Conservation (phyloP, 1,139 yeast species). For the Blastobotrys malaysiensis region DNA sequence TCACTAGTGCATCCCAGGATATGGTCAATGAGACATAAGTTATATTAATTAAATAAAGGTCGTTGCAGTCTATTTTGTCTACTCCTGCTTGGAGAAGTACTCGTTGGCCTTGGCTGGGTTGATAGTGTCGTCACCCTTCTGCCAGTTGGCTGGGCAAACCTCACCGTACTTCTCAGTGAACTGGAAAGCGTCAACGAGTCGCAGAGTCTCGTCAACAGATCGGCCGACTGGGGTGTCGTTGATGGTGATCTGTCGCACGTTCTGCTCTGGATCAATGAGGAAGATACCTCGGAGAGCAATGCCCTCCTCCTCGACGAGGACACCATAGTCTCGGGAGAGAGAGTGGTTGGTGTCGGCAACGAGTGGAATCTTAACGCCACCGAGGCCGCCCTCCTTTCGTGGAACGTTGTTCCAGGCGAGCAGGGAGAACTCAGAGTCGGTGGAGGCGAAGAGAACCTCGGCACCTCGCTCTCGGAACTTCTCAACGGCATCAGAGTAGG, state of each 20-base stretch:
- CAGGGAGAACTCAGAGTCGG: slow-evolving; percentile 95
- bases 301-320: slow-evolving; percentile 91
- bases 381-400: slow-evolving; percentile 97
- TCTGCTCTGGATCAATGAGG: slow-evolving; percentile 93
- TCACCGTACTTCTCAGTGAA: slow-evolving; percentile 98
- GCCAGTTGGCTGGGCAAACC: slow-evolving; percentile 99
- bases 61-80: slow-evolving; percentile 5
- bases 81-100: slow-evolving; percentile 62
- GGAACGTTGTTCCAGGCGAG: slow-evolving; percentile 97
- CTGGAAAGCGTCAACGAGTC: slow-evolving; percentile 98
- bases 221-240: slow-evolving; percentile 99
- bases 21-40: too few species aligned
- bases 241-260: slow-evolving; percentile 91
- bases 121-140: slow-evolving; percentile 93
- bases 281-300: slow-evolving; percentile 96
- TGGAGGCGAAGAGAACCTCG: slow-evolving; percentile 90
- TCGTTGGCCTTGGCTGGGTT: slow-evolving; percentile 75
- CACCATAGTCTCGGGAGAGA: slow-evolving; percentile 93
- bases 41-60: neutral
- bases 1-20: too few species aligned
- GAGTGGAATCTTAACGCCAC: slow-evolving; percentile 89
- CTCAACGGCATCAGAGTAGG: slow-evolving; percentile 92
- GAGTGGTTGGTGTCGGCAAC: slow-evolving; percentile 96
- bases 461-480: slow-evolving; percentile 83
- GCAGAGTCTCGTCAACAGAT: slow-evolving; percentile 93